Evolutionary conservation across 148 eudicot genomes (phyloP).

Genomic region (Chenopodium suecicum): DNA sequence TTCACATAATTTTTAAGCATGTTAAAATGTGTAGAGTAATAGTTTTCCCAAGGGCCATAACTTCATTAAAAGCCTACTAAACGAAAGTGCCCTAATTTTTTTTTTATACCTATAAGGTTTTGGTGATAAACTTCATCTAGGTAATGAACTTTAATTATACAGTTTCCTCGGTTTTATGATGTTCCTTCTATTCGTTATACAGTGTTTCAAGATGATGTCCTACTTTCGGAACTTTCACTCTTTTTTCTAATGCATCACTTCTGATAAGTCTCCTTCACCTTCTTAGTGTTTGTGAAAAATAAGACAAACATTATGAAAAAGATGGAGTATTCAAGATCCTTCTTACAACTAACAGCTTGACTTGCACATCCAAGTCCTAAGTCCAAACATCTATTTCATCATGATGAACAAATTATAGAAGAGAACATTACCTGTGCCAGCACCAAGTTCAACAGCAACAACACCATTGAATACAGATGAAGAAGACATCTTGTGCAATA

Average conservation of each 20-base stretch:
- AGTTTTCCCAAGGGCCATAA: not conserved
- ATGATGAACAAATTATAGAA: not conserved
- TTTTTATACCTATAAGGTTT: not conserved
- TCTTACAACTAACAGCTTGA: not conserved
- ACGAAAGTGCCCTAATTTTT: not conserved
- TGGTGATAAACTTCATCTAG: not conserved
- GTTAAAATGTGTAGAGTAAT: not conserved
- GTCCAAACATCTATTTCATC: not conserved
- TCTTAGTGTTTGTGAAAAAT: not conserved
- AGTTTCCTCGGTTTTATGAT: not conserved
- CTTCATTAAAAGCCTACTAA: not conserved
- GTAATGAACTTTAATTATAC: not conserved
- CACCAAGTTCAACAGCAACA: slow-evolving; percentile 85
- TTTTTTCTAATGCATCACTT: not conserved
- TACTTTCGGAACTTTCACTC: not conserved
- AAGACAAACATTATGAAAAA: not conserved
- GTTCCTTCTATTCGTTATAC: not conserved
- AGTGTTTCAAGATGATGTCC: not conserved
- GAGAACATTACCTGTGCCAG: slow-evolving; percentile 77
- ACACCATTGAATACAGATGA: slow-evolving; percentile 58
- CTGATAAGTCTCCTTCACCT: not conserved
- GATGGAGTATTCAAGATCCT: not conserved
- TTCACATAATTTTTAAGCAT: not conserved
- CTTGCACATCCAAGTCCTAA: not conserved
- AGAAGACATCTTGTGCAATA: slow-evolving; percentile 64